phyloP scores from a whole-genome alignment of 73 alveolate genomes.

The Paramecium octaurelia region DNA sequence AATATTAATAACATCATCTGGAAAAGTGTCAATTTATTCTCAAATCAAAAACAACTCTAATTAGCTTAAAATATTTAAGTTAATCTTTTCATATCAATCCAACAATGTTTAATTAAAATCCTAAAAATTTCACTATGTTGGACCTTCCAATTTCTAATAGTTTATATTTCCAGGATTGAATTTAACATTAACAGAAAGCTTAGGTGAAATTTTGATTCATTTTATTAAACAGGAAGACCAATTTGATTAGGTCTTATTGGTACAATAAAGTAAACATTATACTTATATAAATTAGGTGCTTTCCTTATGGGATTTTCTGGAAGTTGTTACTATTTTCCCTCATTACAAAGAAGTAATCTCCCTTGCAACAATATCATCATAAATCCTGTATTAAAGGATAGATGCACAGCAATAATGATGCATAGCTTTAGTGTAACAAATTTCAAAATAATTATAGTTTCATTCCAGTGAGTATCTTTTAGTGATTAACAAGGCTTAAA shows the following conservation, averaged over 20 bases:
- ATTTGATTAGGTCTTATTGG: background rate
- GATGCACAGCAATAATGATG: background rate
- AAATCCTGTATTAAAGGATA: background rate
- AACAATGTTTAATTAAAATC: background rate
- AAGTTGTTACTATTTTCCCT: background rate
- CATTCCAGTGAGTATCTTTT: background rate
- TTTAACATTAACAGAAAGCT: background rate
- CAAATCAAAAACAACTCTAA: background rate
- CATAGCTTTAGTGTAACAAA: background rate
- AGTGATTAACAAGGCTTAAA: background rate
- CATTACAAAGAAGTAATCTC: background rate
- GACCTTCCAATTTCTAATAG: background rate
- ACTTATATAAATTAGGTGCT: background rate
- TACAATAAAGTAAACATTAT: background rate
- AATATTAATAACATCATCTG: background rate
- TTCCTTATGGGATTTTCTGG: background rate
- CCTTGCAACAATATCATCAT: background rate
- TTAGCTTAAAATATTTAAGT: background rate
- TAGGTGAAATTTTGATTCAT: background rate
- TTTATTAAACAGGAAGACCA: background rate
- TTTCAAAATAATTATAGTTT: background rate
- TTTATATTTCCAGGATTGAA: background rate
- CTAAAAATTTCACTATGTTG: background rate
- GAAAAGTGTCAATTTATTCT: background rate
- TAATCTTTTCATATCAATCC: background rate